Evolutionary conservation across 352 stramenopile species (phyloP).

Genomic region (Thalassiosira hispida): DNA sequence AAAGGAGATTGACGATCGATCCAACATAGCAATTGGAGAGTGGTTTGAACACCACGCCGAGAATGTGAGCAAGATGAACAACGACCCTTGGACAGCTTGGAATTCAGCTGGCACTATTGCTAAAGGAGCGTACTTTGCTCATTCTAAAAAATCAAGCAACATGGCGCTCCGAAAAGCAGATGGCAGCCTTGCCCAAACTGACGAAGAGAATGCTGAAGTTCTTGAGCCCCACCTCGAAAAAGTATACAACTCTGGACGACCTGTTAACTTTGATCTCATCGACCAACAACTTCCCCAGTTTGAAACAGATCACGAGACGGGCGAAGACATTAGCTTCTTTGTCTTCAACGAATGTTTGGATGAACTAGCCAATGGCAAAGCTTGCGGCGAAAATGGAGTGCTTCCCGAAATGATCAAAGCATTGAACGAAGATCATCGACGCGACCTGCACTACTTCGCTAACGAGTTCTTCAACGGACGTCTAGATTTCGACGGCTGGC

Average conservation of each 20-base stretch:
- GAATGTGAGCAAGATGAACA: neutral
- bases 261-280: slow-evolving; percentile 17
- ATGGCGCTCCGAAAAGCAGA: slow-evolving; percentile 22
- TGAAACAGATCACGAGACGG: neutral
- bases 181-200: slow-evolving; percentile 23
- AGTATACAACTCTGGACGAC: slow-evolving; percentile 37
- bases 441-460: slow-evolving; percentile 14
- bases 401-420: slow-evolving; percentile 29
- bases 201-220: slow-evolving; percentile 31
- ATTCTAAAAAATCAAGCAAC: slow-evolving; percentile 9
- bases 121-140: neutral
- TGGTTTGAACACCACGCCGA: too few relatives aligned
- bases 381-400: slow-evolving; percentile 14
- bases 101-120: neutral
- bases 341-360: slow-evolving; percentile 32
- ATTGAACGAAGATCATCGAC: slow-evolving; percentile 4
- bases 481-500: slow-evolving; percentile 38
- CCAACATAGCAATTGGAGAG: too few relatives aligned
- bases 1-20: too few relatives aligned
- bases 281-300: slow-evolving; percentile 1
- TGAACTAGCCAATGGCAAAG: slow-evolving; percentile 34
- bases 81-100: neutral
- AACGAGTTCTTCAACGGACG: slow-evolving; percentile 17
- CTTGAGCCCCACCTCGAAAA: slow-evolving; percentile 13
- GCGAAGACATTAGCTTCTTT: slow-evolving; percentile 14